phyloP scores from a whole-genome alignment of 2,329 filamentous ascomycete species.

The Mycocentrospora acerina region DNA sequence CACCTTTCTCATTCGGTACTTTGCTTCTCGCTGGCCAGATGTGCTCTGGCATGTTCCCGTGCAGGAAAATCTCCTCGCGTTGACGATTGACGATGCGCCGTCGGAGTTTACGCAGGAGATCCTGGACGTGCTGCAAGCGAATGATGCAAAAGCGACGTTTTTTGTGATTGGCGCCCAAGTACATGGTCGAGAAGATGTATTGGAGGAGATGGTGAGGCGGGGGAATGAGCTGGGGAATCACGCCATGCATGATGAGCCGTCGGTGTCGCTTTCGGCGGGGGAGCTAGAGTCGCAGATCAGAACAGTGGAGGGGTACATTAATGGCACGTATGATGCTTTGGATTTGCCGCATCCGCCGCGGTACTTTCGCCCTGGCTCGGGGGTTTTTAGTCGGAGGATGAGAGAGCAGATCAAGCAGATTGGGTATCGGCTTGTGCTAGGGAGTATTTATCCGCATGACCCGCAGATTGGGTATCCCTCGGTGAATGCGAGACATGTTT shows the following conservation, averaged over 20 bases:
- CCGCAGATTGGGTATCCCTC: slow-evolving; percentile 72
- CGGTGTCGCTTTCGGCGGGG: slow-evolving; percentile 59
- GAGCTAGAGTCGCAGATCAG: slow-evolving; percentile 65
- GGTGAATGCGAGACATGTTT: slow-evolving; percentile 74
- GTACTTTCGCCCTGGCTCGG: slow-evolving; percentile 82
- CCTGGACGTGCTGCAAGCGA: slow-evolving; percentile 62
- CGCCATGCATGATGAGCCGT: slow-evolving; percentile 84
- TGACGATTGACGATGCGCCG: slow-evolving; percentile 87
- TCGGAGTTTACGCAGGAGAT: slow-evolving; percentile 72
- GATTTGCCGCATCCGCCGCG: slow-evolving; percentile 51
- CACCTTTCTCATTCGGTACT: slow-evolving; percentile 66
- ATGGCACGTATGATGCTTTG: slow-evolving; percentile 54
- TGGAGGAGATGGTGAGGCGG: slow-evolving; percentile 55
- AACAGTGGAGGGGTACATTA: slow-evolving; percentile 63
- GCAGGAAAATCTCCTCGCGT: slow-evolving; percentile 66
- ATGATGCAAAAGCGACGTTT: slow-evolving; percentile 76
- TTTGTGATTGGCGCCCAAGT: slow-evolving; percentile 86
- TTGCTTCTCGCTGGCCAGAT: slow-evolving; percentile 72
- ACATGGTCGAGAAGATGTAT: slow-evolving; percentile 50
- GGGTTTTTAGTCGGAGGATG: slow-evolving; percentile 77
- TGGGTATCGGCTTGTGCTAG: slow-evolving; percentile 74
- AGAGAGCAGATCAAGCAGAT: slow-evolving; percentile 59
- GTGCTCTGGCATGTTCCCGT: slow-evolving; percentile 72
- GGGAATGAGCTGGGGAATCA: slow-evolving; percentile 75
- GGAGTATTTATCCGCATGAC: slow-evolving; percentile 86